Evolutionary conservation across 805 yeast genomes (phyloP), one percentile per base, ranked within the genome.

Genomic region (Yamadazyma sp.): DNA sequence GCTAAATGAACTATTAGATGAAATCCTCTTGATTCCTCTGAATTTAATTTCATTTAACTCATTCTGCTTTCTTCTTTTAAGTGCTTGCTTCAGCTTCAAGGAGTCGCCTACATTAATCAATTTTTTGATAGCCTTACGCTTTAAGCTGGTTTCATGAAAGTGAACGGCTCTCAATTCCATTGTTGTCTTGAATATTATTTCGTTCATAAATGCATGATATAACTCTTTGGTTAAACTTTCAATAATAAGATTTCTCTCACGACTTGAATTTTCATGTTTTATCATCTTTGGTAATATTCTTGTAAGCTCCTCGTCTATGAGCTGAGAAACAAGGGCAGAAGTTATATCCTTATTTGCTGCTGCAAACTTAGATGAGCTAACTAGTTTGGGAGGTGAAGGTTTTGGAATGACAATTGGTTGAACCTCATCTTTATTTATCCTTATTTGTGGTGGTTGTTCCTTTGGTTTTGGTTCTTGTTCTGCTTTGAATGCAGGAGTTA

Each of bases 181-280:
- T 0, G 64, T 55, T 3, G 60, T 53, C 24, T 71, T 54, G 47
- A 68, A 76, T 0, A 75, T 50, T 24, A 73, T 63, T 44, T 83
- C 89, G 28, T 73, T 68, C 27, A 85, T 49, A 46, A 84, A 80
- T 0, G 89, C 85, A 12, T 55, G 49, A 42, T 63, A 82, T 1
- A 85, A 52, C 26, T 78, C 84, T 1, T 55, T 48, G 1, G 80
- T 50, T n/a, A 81, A 56, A 0, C 56, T 39, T 0, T 65, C 52
- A 2, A 78, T 52, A 1, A 66, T 34, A 7, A 39, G 20, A 12
- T 23, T 37, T 16, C 55, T 42, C 39, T 53, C 61, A 29, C 41
- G 44, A 33, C 37, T 33, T 9, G 47, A 33, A 21, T 59, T 52
- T 18, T 52, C 51, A 5, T 33, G 34, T 3, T 47, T 42, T 5